These are phyloP conservation scores for Megacollybia marginata DNA, from an alignment of 768 basidiomycete species.

Conservation along the genomic window DNA sequence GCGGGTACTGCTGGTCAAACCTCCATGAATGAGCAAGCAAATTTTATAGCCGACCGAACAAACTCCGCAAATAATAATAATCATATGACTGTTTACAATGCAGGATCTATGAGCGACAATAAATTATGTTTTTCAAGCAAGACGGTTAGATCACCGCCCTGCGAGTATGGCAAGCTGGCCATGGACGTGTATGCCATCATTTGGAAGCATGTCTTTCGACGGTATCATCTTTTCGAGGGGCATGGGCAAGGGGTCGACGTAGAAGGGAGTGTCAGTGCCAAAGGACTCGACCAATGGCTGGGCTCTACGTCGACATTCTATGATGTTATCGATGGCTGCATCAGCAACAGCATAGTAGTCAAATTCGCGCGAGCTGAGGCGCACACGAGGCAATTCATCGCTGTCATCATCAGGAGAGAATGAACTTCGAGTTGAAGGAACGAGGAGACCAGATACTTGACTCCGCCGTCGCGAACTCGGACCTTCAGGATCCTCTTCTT, in stretches of 20 bases:
- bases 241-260: conserved; percentile 47
- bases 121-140: not conserved
- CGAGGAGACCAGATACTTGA: not conserved
- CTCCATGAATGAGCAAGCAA: conserved; percentile 1
- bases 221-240: conserved; percentile 46
- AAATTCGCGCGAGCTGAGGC: not conserved
- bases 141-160: conserved; percentile 24
- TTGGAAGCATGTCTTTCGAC: not conserved
- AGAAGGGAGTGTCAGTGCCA: conserved; percentile 17
- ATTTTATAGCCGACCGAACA: too few relatives aligned
- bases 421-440: not conserved
- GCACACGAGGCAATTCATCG: not conserved
- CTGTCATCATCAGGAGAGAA: not conserved
- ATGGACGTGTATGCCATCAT: not conserved
- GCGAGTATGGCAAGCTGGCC: conserved; percentile 30
- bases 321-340: conserved; percentile 34
- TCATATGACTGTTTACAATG: too few relatives aligned
- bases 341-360: conserved; percentile 9
- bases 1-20: not conserved
- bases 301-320: not conserved
- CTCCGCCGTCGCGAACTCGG: not conserved
- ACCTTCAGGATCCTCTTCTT: not conserved
- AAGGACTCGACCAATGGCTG: conserved; percentile 4
- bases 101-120: not conserved
- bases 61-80: not conserved